Base-by-base conservation (phyloP, 495 filamentous ascomycete genomes). In the Podospora anserina region DNA sequence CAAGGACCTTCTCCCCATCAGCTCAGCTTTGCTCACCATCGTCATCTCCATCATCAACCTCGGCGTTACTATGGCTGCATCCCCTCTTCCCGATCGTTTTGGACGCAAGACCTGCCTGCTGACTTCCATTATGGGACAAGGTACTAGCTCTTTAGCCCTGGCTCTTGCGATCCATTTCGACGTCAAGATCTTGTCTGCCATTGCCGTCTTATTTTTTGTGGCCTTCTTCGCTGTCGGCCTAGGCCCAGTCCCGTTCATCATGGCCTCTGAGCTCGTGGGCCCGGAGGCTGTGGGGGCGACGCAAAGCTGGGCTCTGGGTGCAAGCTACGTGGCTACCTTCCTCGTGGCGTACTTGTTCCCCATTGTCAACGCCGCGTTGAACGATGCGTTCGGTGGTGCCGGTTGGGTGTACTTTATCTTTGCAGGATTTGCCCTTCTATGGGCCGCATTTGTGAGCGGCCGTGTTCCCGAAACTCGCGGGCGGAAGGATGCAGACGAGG, bases 331-430 rank as follows among this genome's bases (percentile, higher is more conserved):
- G 28, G 91, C 93, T 1, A 98, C 96, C 0, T 98, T 96, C 76
- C 71, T 93, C 7, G 93, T 99, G 1, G 92, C 93, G 1, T 92
- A 95, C 74, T 94, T 96, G 78, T 97, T 97, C 84, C 94, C 94
- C 0, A 84, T 96, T 56, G 80, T 95, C 67, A 95, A 96, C 72
- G 82, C 88, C 68, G 84, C 82, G 0, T 78, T 97, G 63, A 87
- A 87, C 67, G 71, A 79, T 9, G 74, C 72, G 0, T 73, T 85
- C 32, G 89, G 89, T 0, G 90, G 89, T 0, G 85, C 88, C 5
- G 94, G 94, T 0, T 90, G 88, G 83, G 90, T 93, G 0, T 97
- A 94, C 76, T 96, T 92, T 80, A 81, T 96, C 15, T 97, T 97
- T 76, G 89, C 92, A 0, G 89, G 74, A 1, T 81, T 95, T 69